These are phyloP conservation scores for Podaxis pistillaris DNA, from an alignment of 768 basidiomycete genomes.

Conservation along the genomic window DNA sequence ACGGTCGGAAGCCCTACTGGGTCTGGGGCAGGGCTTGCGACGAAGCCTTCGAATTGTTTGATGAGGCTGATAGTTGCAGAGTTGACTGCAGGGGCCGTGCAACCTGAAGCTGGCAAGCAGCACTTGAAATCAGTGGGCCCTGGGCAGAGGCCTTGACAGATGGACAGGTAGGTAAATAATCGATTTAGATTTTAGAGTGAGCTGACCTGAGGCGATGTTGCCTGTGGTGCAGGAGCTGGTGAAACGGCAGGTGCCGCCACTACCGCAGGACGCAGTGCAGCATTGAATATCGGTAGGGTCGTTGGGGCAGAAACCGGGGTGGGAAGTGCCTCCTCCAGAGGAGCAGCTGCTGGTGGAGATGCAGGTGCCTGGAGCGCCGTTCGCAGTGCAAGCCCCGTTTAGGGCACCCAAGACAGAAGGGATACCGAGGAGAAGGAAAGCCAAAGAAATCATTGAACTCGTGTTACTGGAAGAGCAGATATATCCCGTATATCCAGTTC, in stretches of 20 bases:
- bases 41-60: slow-evolving; percentile 34
- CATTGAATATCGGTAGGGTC: slow-evolving; percentile 26
- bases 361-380: slow-evolving; percentile 26
- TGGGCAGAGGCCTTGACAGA: slow-evolving; percentile 25
- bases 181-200: not conserved
- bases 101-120: slow-evolving; percentile 21
- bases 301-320: slow-evolving; percentile 25
- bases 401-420: slow-evolving; percentile 18
- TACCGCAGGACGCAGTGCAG: slow-evolving; percentile 27
- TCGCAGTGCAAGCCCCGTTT: slow-evolving; percentile 25
- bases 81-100: slow-evolving; percentile 25
- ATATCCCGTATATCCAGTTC: not conserved
- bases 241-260: slow-evolving; percentile 26
- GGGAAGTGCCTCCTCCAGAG: slow-evolving; percentile 22
- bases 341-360: slow-evolving; percentile 24
- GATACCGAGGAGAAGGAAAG: not conserved
- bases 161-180: not conserved
- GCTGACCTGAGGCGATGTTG: slow-evolving; percentile 22
- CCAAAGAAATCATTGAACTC: not conserved
- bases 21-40: slow-evolving; percentile 31
- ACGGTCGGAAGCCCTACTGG: slow-evolving; percentile 35
- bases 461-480: not conserved
- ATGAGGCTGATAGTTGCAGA: slow-evolving; percentile 28
- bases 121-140: slow-evolving; percentile 26
- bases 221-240: slow-evolving; percentile 22